Conservation (phyloP, 805 yeast genomes). For the Teunomyces kruisii region DNA sequence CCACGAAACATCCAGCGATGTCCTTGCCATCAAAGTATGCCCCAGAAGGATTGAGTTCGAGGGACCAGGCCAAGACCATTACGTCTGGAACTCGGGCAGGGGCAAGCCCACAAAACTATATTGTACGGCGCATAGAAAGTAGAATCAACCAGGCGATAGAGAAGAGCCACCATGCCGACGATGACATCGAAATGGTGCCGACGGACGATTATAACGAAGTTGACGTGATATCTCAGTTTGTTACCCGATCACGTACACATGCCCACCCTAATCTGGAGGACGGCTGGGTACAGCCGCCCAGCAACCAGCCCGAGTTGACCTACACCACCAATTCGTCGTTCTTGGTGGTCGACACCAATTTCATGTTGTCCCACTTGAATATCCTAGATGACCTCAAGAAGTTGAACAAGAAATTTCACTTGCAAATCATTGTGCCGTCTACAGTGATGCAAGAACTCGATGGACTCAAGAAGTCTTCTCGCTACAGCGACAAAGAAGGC, state of each 20-base stretch:
- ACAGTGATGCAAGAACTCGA: slow-evolving; percentile 79
- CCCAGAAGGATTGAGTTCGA: slow-evolving; percentile 30
- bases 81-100: slow-evolving; percentile 22
- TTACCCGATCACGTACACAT: slow-evolving; percentile 11
- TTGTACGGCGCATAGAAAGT: slow-evolving; percentile 23
- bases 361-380: slow-evolving; percentile 65
- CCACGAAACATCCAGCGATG: slow-evolving; percentile 2
- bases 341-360: slow-evolving; percentile 81
- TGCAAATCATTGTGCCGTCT: slow-evolving; percentile 63
- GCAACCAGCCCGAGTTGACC: not conserved
- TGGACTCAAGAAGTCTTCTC: slow-evolving; percentile 59
- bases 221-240: slow-evolving; percentile 42
- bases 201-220: slow-evolving; percentile 48
- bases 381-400: slow-evolving; percentile 53
- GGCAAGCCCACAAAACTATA: slow-evolving; percentile 20
- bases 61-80: slow-evolving; percentile 22
- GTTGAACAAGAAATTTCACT: slow-evolving; percentile 41
- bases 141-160: slow-evolving; percentile 20
- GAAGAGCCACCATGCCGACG: not conserved
- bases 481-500: slow-evolving; percentile 11
- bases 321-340: slow-evolving; percentile 27
- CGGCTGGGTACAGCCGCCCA: slow-evolving; percentile 9
- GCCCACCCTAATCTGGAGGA: not conserved
- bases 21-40: slow-evolving; percentile 39
- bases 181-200: slow-evolving; percentile 49